Evolutionary conservation across 1,139 yeast genomes (phyloP).

Genomic region (Debaryomyces subglobosus): DNA sequence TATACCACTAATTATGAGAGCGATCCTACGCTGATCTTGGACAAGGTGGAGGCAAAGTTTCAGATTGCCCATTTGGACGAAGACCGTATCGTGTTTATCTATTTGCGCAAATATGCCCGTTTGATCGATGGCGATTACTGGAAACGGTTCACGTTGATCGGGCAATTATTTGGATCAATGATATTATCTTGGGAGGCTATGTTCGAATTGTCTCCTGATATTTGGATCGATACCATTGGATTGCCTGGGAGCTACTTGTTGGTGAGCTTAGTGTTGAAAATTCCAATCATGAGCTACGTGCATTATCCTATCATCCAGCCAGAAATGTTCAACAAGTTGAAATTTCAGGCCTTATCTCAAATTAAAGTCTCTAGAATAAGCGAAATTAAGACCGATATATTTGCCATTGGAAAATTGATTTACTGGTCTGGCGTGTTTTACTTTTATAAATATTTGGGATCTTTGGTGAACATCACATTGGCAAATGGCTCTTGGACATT

Average conservation of each 20-base stretch:
- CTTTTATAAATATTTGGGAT: conserved; percentile 68
- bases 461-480: conserved; percentile 64
- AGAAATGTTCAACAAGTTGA: conserved; percentile 76
- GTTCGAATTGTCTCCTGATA: conserved; percentile 72
- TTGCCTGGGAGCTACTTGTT: conserved; percentile 77
- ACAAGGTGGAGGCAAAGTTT: conserved; percentile 64
- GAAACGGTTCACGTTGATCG: conserved; percentile 79
- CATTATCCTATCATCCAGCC: conserved; percentile 91
- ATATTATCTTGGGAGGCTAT: conserved; percentile 74
- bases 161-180: conserved; percentile 84
- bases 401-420: conserved; percentile 47
- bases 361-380: conserved; percentile 18
- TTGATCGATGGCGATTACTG: conserved; percentile 74
- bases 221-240: conserved; percentile 95
- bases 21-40: conserved; percentile 56
- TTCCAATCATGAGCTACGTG: conserved; percentile 85
- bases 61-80: conserved; percentile 54
- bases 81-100: conserved; percentile 69
- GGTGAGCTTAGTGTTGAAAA: conserved; percentile 53
- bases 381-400: conserved; percentile 21
- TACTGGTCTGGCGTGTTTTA: conserved; percentile 75
- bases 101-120: conserved; percentile 56
- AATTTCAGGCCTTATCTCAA: conserved; percentile 29
- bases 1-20: conserved; percentile 73
- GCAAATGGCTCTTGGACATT: conserved; percentile 94